A percentile compares a stretch with the other conserved stretches of the same genome.
These are phyloP conservation scores for Podospora tetraspora DNA, from an alignment of 495 filamentous ascomycete species.

Conservation along the genomic window DNA sequence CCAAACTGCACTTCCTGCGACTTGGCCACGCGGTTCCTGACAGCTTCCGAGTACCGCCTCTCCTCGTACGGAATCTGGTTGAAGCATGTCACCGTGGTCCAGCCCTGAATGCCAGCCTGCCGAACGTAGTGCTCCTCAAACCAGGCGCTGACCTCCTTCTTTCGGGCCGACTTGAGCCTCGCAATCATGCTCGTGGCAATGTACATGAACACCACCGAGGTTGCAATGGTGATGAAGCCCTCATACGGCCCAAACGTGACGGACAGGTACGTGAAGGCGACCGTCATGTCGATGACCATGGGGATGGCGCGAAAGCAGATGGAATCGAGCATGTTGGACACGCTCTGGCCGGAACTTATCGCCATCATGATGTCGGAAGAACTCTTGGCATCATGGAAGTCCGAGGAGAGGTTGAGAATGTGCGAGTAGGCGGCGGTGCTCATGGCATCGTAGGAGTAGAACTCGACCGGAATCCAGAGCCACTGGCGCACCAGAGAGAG, in stretches of 20 bases:
- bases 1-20: constrained; percentile 38
- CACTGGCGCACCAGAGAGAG: constrained; percentile 49
- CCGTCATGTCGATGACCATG: constrained; percentile 63
- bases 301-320: constrained; percentile 63
- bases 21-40: constrained; percentile 38
- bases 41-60: constrained; percentile 50
- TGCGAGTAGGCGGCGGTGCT: constrained; percentile 66
- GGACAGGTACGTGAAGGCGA: constrained; percentile 66
- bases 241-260: constrained; percentile 68
- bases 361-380: constrained; percentile 65
- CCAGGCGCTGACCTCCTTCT: constrained; percentile 33
- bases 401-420: constrained; percentile 69
- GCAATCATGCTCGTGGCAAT: constrained; percentile 51
- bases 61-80: constrained; percentile 65
- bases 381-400: constrained; percentile 72
- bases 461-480: constrained; percentile 63
- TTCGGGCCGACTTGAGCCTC: constrained; percentile 31
- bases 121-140: constrained; percentile 57
- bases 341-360: constrained; percentile 57
- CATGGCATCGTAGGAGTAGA: constrained; percentile 56
- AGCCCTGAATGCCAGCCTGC: constrained; percentile 60
- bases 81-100: constrained; percentile 67
- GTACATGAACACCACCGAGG: constrained; percentile 59
- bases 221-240: constrained; percentile 61
- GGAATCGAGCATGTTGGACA: constrained; percentile 60